Percentiles rank a stretch among this genome's conserved stretches.
phyloP scores from a whole-genome alignment of 768 basidiomycete species.

The Sporobolomyces pararoseus region DNA sequence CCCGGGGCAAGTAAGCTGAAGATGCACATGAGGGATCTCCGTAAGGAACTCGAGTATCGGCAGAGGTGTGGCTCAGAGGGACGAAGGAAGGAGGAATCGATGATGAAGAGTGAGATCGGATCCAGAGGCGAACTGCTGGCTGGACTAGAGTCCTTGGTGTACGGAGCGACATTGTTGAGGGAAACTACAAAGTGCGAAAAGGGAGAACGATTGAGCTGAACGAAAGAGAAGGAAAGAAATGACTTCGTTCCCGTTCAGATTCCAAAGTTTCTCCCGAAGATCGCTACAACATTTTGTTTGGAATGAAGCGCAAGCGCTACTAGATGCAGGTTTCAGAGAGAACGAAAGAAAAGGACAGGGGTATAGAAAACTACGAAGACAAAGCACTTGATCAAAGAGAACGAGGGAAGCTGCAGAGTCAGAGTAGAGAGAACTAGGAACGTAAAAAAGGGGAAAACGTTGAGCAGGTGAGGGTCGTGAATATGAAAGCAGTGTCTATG shows the following conservation, averaged over 20 bases:
- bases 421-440: neutral
- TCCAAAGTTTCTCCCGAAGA: no score
- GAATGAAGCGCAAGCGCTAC: conserved; percentile 8
- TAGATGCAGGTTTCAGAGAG: conserved; percentile 9
- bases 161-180: conserved; percentile 9
- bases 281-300: no score
- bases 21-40: conserved; percentile 23
- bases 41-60: conserved; percentile 35
- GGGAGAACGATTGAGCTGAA: no score
- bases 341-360: neutral
- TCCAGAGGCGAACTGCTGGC: conserved; percentile 1
- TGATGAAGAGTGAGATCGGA: conserved; percentile 26
- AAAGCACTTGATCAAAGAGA: neutral
- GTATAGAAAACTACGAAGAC: conserved; percentile 12
- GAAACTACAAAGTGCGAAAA: neutral
- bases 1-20: conserved; percentile 27
- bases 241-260: no score
- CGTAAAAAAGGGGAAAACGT: neutral
- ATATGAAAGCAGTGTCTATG: conserved; percentile 15
- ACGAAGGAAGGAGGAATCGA: conserved; percentile 23
- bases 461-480: neutral
- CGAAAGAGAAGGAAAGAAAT: neutral
- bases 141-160: neutral
- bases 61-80: conserved; percentile 29
- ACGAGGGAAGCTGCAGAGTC: no score